These are phyloP conservation scores for Camellia japonica DNA, from an alignment of 148 eudicot species.

Conservation along the genomic window DNA sequence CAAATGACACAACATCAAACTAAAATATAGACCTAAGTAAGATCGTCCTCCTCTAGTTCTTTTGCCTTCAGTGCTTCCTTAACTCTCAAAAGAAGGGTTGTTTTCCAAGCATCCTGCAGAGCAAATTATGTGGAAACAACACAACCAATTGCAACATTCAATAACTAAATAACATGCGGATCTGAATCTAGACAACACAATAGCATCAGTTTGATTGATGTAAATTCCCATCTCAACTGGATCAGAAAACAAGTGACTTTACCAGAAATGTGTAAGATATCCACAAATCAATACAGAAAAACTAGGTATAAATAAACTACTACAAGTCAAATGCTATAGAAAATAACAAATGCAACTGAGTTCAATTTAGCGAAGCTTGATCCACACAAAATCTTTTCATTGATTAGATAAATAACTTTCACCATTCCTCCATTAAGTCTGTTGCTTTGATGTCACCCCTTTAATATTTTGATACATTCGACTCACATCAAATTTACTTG, in stretches of 20 bases:
- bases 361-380: not conserved
- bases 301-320: not conserved
- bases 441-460: not conserved
- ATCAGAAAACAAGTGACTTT: too few relatives aligned
- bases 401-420: not conserved
- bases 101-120: slow-evolving; percentile 79
- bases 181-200: not conserved
- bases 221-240: too few relatives aligned
- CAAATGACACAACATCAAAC: not conserved
- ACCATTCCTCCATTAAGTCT: not conserved
- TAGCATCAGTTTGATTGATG: not conserved
- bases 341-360: not conserved
- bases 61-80: slow-evolving; percentile 78
- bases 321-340: not conserved
- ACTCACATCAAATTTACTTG: not conserved
- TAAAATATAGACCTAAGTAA: slow-evolving; percentile 35
- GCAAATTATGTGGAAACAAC: not conserved
- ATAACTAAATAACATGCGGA: not conserved
- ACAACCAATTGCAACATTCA: not conserved
- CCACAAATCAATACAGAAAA: not conserved
- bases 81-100: slow-evolving; percentile 86
- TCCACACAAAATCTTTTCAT: not conserved
- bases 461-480: not conserved
- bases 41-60: slow-evolving; percentile 85
- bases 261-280: not conserved